phyloP scores from a whole-genome alignment of 305 asterid species.

The Solanum hybrid region DNA sequence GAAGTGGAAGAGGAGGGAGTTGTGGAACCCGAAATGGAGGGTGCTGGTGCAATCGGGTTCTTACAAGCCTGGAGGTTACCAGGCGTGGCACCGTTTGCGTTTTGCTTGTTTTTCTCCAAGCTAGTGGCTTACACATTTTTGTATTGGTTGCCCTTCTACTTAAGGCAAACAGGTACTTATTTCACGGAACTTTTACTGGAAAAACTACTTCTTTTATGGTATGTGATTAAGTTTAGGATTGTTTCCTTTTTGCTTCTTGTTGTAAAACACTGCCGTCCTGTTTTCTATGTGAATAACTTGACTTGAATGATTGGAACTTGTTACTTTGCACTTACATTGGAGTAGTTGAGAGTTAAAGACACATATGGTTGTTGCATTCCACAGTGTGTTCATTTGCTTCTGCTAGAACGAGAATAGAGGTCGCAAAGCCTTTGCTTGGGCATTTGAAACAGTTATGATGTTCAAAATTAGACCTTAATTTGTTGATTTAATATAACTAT shows the following conservation, averaged over 20 bases:
- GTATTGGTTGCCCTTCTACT: slow-evolving; percentile 94
- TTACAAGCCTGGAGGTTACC: slow-evolving; percentile 89
- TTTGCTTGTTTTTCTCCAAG: slow-evolving; percentile 91
- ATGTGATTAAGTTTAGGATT: not conserved
- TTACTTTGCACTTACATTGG: not conserved
- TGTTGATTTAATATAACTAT: not conserved
- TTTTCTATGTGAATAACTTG: not conserved
- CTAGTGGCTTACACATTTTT: slow-evolving; percentile 89
- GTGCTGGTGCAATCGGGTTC: slow-evolving; percentile 61
- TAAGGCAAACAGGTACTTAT: slow-evolving; percentile 68
- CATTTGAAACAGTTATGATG: not conserved
- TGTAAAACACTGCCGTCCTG: not conserved
- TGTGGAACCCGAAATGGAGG: slow-evolving; percentile 24
- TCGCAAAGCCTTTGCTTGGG: not conserved
- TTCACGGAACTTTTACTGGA: not conserved
- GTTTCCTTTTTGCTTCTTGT: not conserved
- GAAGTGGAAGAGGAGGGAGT: slow-evolving; percentile 24
- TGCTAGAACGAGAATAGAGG: not conserved
- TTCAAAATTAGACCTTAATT: not conserved
- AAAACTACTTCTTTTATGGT: not conserved
- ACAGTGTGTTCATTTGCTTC: not conserved
- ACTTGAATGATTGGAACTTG: not conserved
- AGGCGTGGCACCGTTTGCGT: slow-evolving; percentile 68
- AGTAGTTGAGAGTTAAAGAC: not conserved
- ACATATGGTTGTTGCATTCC: not conserved